Conservation (phyloP, 495 filamentous ascomycete species). For the Podospora australis region DNA sequence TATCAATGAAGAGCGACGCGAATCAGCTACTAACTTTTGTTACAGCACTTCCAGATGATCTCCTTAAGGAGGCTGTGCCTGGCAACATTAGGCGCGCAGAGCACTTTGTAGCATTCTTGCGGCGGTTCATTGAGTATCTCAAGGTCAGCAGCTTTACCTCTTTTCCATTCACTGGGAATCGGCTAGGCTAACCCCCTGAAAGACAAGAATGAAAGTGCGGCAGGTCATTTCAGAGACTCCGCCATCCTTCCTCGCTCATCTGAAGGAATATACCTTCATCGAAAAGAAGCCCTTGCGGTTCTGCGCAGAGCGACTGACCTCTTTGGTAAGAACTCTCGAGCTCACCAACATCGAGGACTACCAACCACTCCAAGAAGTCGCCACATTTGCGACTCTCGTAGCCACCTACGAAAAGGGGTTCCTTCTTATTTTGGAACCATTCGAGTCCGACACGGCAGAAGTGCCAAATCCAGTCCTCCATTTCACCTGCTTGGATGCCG, state of each 20-base stretch:
- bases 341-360: slow-evolving; percentile 98
- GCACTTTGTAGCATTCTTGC: slow-evolving; percentile 92
- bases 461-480: slow-evolving; percentile 94
- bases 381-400: slow-evolving; percentile 95
- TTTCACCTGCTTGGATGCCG: slow-evolving; percentile 94
- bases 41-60: slow-evolving; percentile 67
- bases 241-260: slow-evolving; percentile 83
- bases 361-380: slow-evolving; percentile 93
- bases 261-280: slow-evolving; percentile 94
- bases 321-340: slow-evolving; percentile 90
- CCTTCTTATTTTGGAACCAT: slow-evolving; percentile 90
- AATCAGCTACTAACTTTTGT: background rate
- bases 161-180: background rate
- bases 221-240: slow-evolving; percentile 97
- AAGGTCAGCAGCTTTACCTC: slow-evolving; percentile 44
- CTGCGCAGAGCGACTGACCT: slow-evolving; percentile 91
- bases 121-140: slow-evolving; percentile 95
- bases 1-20: too few relatives aligned
- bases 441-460: slow-evolving; percentile 89
- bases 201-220: slow-evolving; percentile 95
- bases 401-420: slow-evolving; percentile 98
- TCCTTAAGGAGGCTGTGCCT: slow-evolving; percentile 88
- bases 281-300: slow-evolving; percentile 94
- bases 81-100: slow-evolving; percentile 95
- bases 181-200: background rate